These are phyloP conservation scores for Penicillium sp. DNA, from an alignment of 2,329 filamentous ascomycete species.

Conservation along the genomic window DNA sequence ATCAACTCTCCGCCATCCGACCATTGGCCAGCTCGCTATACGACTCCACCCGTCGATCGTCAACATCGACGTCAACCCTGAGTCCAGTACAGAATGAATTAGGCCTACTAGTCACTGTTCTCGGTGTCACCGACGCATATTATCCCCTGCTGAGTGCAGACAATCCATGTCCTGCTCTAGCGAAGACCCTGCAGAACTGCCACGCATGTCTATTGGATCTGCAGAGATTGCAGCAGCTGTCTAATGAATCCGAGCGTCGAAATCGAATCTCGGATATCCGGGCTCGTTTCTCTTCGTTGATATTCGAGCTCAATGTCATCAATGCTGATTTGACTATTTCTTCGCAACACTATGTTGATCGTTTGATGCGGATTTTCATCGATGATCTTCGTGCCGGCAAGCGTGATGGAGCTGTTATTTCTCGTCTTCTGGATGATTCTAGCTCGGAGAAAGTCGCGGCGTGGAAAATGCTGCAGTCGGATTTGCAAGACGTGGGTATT, in stretches of 20 bases:
- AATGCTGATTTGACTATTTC: conserved; percentile 17
- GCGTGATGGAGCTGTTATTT: conserved; percentile 2
- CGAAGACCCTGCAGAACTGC: conserved; percentile 6
- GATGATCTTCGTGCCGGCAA: conserved; percentile 9
- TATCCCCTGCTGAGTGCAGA: conserved; percentile 1
- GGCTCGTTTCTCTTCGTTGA: conserved; percentile 8
- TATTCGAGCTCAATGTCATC: conserved; percentile 13
- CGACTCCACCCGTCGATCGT: conserved; percentile 7
- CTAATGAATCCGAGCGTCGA: not conserved
- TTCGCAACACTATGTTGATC: conserved; percentile 11
- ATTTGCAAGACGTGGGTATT: conserved; percentile 9
- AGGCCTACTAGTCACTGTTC: conserved; percentile 7
- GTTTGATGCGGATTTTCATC: conserved; percentile 3
- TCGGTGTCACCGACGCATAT: conserved; percentile 4
- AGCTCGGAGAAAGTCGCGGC: conserved; percentile 2
- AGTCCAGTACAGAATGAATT: conserved; percentile 14
- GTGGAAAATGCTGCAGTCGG: conserved; percentile 11
- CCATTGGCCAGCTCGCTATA: conserved; percentile 12
- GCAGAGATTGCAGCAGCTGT: conserved; percentile 5
- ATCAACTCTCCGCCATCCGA: conserved; percentile 8
- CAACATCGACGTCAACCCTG: conserved; percentile 6
- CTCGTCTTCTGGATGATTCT: conserved; percentile 2
- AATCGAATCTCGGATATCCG: conserved; percentile 10
- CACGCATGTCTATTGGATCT: conserved; percentile 8
- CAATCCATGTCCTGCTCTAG: conserved; percentile 1